Evolutionary conservation across 2,329 filamentous ascomycete genomes (phyloP).

Genomic region (Ceratocystis cacaofunesta): DNA sequence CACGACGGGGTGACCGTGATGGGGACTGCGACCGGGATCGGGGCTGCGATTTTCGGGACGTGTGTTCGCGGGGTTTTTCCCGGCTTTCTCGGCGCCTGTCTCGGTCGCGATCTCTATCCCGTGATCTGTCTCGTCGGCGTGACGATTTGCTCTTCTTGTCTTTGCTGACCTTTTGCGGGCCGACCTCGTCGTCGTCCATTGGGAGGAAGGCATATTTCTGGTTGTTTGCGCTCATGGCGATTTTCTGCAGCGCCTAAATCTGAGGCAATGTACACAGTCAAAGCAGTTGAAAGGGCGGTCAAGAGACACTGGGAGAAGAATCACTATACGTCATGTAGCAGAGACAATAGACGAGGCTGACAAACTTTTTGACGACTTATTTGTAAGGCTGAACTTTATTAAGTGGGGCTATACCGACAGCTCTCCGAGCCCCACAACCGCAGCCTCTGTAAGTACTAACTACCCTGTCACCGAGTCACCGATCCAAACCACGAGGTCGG

Average conservation of each 20-base stretch:
- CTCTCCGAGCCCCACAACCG: background rate
- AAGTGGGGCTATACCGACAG: background rate
- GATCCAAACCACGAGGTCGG: no score
- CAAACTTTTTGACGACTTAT: background rate
- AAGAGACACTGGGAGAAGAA: background rate
- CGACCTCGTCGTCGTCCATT: constrained; percentile 51
- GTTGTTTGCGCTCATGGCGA: constrained; percentile 31
- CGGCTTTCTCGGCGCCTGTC: background rate
- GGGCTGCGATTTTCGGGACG: background rate
- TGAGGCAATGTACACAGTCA: background rate
- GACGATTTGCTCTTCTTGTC: constrained; percentile 9
- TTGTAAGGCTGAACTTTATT: constrained; percentile 1
- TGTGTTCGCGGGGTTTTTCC: background rate
- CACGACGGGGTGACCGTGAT: constrained; percentile 26
- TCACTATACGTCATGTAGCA: background rate
- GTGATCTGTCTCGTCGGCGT: constrained; percentile 8
- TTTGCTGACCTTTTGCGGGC: constrained; percentile 19
- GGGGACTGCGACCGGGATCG: constrained; percentile 16
- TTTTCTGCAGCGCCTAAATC: background rate
- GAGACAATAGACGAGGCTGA: constrained; percentile 7
- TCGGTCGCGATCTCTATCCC: background rate
- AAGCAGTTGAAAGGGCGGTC: background rate
- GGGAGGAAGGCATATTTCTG: constrained; percentile 51
- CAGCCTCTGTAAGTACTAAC: background rate
- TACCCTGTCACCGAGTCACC: no score